Conservation (phyloP, 345 rosid genomes). For the Nasturtium officinale region DNA sequence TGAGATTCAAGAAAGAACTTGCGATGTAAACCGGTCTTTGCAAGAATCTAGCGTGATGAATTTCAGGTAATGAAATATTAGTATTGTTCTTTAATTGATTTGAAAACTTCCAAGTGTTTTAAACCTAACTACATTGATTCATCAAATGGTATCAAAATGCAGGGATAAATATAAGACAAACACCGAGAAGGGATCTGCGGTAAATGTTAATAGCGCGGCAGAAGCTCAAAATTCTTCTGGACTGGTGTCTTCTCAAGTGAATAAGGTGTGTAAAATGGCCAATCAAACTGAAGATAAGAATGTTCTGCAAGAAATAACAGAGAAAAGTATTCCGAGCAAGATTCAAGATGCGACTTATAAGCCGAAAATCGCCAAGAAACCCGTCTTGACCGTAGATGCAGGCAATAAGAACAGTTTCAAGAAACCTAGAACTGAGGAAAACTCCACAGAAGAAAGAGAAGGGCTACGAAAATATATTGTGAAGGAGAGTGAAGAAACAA, state of each 20-base stretch:
- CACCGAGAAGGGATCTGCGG: not conserved
- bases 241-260: not conserved
- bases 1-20: slow-evolving; percentile 47
- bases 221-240: not conserved
- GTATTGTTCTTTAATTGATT: not conserved
- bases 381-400: not conserved
- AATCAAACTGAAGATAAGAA: not conserved
- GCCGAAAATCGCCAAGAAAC: not conserved
- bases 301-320: not conserved
- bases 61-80: slow-evolving; percentile 9
- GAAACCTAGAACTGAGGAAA: slow-evolving; percentile 8
- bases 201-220: not conserved
- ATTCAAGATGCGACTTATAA: not conserved
- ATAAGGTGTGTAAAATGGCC: not conserved
- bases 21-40: slow-evolving; percentile 8
- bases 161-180: slow-evolving; percentile 3
- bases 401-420: not conserved
- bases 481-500: not conserved
- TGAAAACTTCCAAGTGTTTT: not conserved
- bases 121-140: not conserved
- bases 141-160: not conserved
- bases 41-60: slow-evolving; percentile 47
- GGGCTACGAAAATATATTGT: not conserved
- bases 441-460: slow-evolving; percentile 11
- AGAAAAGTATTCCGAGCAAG: not conserved